Evolutionary conservation across 1,284 basidiomycete species (phyloP), one percentile per base, ranked within the genome.

Genomic region (Cutaneotrichosporon sp.): DNA sequence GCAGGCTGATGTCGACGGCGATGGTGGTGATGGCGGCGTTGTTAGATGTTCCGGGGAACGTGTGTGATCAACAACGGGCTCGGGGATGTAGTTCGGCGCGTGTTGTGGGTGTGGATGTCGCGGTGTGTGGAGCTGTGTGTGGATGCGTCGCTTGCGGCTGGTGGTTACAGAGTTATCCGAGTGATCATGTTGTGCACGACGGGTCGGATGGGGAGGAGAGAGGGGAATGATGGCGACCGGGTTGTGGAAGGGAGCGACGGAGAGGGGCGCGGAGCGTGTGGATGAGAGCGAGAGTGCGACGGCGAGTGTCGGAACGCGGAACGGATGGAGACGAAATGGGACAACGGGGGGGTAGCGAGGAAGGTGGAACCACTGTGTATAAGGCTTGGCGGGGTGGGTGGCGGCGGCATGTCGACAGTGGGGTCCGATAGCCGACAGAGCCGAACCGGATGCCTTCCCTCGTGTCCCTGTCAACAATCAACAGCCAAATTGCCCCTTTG

Each of bases 161-260:
- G 13, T 37, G 36, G 36, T 37, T 55, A 55, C 39, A 47, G 44
- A 44, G 53, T 41, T 51, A 51, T 54, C 34, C 52, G 48, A 30
- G 49, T 45, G 48, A 58, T 54, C 56, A 58, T 52, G 44, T 36
- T 40, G 37, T 30, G 26, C 26, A 30, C 26, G 26, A 30, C 10
- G 26, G 26, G 26, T 30, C 26, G 26, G 26, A 30, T 30, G 26
- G 26, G 7, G 26, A 30, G 26, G 7, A 30, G 26, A 30, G 26
- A 30, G 26, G 44, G 13, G 1, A 21, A n/a, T 35, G 33, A 34
- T 46, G 35, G 34, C 34, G n/a, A 35, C 35, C 18, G 45, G 2
- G 35, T 37, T 30, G 26, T 30, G 10, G 10, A 10, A 30, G 9
- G 15, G n/a, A 17, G 15, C 23, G 51, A 46, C 26, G 15, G 30